A percentile compares a stretch with the other conserved stretches of the same genome.
These are phyloP conservation scores for Epithele typhae DNA, from an alignment of 768 basidiomycete genomes.

Conservation along the genomic window DNA sequence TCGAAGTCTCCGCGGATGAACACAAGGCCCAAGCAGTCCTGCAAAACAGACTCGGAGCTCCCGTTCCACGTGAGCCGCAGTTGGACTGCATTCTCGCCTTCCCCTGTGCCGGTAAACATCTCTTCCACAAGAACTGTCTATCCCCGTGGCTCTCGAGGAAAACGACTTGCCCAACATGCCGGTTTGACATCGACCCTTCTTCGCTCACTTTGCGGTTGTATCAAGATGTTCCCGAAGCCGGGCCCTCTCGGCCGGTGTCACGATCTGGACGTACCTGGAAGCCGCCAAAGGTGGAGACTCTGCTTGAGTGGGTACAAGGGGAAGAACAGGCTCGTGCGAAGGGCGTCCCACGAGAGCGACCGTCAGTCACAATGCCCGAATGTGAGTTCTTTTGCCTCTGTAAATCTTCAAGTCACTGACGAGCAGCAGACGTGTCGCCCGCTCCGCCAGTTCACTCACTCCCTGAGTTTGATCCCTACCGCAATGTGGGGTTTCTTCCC, in stretches of 20 bases:
- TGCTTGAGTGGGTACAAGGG: conserved; percentile 19
- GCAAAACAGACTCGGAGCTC: too few species aligned
- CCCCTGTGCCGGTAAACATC: conserved; percentile 63
- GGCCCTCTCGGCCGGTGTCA: neutral
- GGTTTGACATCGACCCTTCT: conserved; percentile 79
- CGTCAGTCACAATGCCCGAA: conserved; percentile 6
- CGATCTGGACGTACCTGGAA: conserved; percentile 11
- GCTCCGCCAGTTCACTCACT: too few species aligned
- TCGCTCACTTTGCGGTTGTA: conserved; percentile 50
- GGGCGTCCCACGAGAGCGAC: conserved; percentile 4
- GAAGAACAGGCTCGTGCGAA: conserved; percentile 14
- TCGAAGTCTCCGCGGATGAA: conserved; percentile 37
- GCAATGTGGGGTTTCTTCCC: too few species aligned
- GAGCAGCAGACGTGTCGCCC: too few species aligned
- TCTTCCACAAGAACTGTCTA: conserved; percentile 75
- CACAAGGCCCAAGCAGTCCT: conserved; percentile 12
- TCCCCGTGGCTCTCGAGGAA: conserved; percentile 80
- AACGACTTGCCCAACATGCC: conserved; percentile 80
- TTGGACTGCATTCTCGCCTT: conserved; percentile 53
- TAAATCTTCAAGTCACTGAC: too few species aligned
- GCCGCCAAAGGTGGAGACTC: conserved; percentile 13
- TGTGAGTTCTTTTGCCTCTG: too few species aligned
- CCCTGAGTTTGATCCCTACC: too few species aligned
- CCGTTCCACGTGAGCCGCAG: conserved; percentile 16
- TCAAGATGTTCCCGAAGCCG: too few species aligned